Base-by-base conservation (phyloP, 1,284 basidiomycete species). In the Boletus chippewaensis region DNA sequence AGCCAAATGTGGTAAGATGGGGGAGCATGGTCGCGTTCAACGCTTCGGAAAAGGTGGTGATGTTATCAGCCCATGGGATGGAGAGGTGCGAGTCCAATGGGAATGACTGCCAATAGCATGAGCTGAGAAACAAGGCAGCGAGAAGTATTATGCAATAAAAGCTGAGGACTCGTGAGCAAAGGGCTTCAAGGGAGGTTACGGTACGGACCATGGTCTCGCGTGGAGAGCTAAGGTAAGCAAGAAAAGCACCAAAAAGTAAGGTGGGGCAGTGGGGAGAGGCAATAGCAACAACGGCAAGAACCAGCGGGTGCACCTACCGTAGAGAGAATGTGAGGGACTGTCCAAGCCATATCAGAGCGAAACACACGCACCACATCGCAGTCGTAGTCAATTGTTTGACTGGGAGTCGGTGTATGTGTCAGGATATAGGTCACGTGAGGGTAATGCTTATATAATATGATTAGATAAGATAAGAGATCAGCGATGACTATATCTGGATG, bases 61-160 rank as follows among this genome's bases (percentile, higher is more conserved):
- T 75, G 61, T 83, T 81, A 39, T 75, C 73, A 7, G 80, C 69
- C 81, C 83, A 84, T 3, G 87, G 81, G 15, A 64, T 64, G 20
- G 79, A 74, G 49, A 88, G 78, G 1, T 76, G 71, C 26, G 76
- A 77, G 53, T 81, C 76, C 39, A 83, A 64, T 11, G 85, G 78
- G 42, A 87, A 77, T 16, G 88, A 84, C 55, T 87, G 84, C 87
- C 87, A 89, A 66, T 90, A 89, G 64, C 88, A 91, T 11, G 87
- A 87, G 13, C 87, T 87, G 55, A 88, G 75, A 65, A 89, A 90
- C 47, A 90, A 74, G 13, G 87, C 84, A 0, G 80, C 76, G 16
- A 91, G 78, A 18, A 91, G 74, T 20, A 88, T 74, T 50, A 90
- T 83, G 74, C 87, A 91, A 66, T 91, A 91, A 63, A 90, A 87